Evolutionary conservation across 208 protist species (phyloP).

Genomic region (Trichomonas vaginalis): DNA sequence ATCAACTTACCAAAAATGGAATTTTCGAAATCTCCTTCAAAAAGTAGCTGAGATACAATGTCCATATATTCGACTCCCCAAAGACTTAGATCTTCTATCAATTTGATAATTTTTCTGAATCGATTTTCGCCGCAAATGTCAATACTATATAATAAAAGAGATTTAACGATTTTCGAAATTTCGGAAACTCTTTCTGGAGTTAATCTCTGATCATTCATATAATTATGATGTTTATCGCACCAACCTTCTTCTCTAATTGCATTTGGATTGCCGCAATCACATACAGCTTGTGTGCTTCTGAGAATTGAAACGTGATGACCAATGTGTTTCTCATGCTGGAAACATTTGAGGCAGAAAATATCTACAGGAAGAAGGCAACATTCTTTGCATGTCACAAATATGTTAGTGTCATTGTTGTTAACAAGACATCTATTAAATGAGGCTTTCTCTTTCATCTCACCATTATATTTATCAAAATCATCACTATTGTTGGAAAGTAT

Average conservation of each 20-base stretch:
- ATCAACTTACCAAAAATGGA: neutral
- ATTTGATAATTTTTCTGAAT: neutral
- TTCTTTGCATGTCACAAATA: neutral
- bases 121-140: neutral
- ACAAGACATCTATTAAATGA: neutral
- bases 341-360: neutral
- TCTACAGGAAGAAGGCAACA: neutral
- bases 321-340: neutral
- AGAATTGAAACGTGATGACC: neutral
- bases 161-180: neutral
- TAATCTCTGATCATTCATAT: neutral
- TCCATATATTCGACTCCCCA: neutral
- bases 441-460: neutral
- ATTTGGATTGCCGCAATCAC: neutral
- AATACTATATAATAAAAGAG: neutral
- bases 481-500: neutral
- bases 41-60: neutral
- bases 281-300: neutral
- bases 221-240: neutral
- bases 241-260: neutral
- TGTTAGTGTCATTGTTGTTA: neutral
- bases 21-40: neutral
- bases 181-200: neutral
- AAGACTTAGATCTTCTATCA: neutral
- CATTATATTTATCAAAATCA: neutral